Percentiles rank a stretch among this genome's conserved stretches.
phyloP scores from a whole-genome alignment of 2,329 filamentous ascomycete genomes.

The Hymenoscyphus fructigenus region DNA sequence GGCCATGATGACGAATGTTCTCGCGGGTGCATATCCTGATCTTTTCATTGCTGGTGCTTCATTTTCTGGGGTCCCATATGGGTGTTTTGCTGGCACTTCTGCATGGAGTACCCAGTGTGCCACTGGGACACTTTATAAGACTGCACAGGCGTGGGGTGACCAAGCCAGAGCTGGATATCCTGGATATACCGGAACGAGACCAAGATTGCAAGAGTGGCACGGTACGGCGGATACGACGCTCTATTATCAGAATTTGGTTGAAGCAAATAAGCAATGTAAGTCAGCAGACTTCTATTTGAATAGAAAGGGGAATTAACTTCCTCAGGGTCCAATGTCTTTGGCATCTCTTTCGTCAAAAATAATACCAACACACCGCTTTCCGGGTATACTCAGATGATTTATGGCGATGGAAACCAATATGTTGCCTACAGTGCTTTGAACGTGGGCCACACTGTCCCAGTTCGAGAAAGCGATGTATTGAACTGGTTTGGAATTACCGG shows the following conservation, averaged over 20 bases:
- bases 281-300: too few species aligned
- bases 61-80: conserved; percentile 15
- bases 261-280: conserved; percentile 45
- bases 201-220: conserved; percentile 30
- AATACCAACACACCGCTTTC: conserved; percentile 29
- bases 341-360: conserved; percentile 32
- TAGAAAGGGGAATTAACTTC: too few species aligned
- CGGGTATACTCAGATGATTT: conserved; percentile 36
- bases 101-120: conserved; percentile 35
- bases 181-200: conserved; percentile 34
- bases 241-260: conserved; percentile 40
- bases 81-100: conserved; percentile 33
- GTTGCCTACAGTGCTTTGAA: neutral
- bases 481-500: conserved; percentile 11
- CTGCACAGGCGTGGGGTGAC: conserved; percentile 48
- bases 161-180: conserved; percentile 43
- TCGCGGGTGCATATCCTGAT: conserved; percentile 45
- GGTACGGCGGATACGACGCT: conserved; percentile 42
- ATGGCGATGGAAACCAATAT: conserved; percentile 28
- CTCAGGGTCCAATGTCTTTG: conserved; percentile 42
- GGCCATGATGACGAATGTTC: conserved; percentile 49
- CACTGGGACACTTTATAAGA: conserved; percentile 34
- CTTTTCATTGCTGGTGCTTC: conserved; percentile 32
- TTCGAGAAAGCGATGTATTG: conserved; percentile 4
- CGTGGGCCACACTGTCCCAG: conserved; percentile 5